Conservation (phyloP, 345 rosid genomes). For the Pugionium dolabratum region DNA sequence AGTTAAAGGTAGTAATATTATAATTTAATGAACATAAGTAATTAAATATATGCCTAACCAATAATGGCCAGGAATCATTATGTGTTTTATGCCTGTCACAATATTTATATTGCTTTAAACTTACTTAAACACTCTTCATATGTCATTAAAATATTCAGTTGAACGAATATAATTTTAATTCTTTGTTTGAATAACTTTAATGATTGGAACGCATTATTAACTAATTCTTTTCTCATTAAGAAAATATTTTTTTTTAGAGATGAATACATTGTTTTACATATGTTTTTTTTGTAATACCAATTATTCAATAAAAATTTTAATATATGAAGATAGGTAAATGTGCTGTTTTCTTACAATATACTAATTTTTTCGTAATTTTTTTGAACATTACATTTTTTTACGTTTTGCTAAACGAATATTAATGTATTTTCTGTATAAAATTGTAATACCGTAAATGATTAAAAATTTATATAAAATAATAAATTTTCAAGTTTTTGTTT, state of each 20-base stretch:
- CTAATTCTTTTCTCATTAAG: background rate
- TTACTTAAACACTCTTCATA: conserved; percentile 34
- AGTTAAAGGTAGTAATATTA: conserved; percentile 14
- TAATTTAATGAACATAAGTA: conserved; percentile 26
- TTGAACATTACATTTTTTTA: background rate
- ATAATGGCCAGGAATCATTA: conserved; percentile 38
- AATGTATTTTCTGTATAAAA: too few species aligned
- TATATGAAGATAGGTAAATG: background rate
- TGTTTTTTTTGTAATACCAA: background rate
- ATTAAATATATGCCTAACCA: conserved; percentile 33
- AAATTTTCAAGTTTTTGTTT: too few species aligned
- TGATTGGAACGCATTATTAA: conserved; percentile 23
- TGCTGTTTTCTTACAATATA: background rate
- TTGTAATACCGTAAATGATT: too few species aligned
- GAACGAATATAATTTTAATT: conserved; percentile 21
- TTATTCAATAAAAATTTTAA: background rate
- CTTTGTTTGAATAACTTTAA: conserved; percentile 31
- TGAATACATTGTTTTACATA: too few species aligned
- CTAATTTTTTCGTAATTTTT: too few species aligned
- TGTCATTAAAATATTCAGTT: conserved; percentile 36
- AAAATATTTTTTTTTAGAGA: background rate
- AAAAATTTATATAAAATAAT: too few species aligned
- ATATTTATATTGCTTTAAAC: conserved; percentile 36
- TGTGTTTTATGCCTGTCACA: conserved; percentile 39
- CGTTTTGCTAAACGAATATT: too few species aligned